Conservation (phyloP, 768 basidiomycete genomes). For the Trametes villosa region DNA sequence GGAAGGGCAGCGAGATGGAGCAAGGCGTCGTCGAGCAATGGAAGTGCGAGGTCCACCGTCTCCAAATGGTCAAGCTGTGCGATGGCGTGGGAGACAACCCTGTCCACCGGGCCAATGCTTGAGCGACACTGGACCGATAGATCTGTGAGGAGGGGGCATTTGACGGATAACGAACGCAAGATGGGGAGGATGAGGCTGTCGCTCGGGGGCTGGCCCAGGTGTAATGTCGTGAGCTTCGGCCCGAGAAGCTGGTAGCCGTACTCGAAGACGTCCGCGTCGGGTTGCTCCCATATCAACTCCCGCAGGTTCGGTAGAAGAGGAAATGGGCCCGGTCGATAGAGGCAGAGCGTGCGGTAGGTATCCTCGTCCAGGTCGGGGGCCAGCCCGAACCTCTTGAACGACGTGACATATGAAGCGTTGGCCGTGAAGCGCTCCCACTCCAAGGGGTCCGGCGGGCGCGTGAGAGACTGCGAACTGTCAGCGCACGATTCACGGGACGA, state of each 20-base stretch:
- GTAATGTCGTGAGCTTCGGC: constrained; percentile 18
- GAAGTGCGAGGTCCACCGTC: constrained; percentile 16
- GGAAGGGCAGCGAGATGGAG: constrained; percentile 11
- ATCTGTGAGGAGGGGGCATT: constrained; percentile 11
- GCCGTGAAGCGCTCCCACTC: constrained; percentile 17
- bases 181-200: constrained; percentile 17
- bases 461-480: constrained; percentile 1
- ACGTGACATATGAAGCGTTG: constrained; percentile 11
- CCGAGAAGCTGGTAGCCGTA: constrained; percentile 19
- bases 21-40: constrained; percentile 15
- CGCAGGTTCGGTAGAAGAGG: constrained; percentile 16
- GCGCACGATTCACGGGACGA: neutral
- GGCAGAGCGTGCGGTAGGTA: constrained; percentile 17
- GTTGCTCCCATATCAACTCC: constrained; percentile 23
- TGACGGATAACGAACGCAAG: constrained; percentile 15
- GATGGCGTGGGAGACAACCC: constrained; percentile 8
- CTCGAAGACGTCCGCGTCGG: constrained; percentile 26
- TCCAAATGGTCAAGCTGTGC: constrained; percentile 13
- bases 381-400: constrained; percentile 21
- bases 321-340: constrained; percentile 11
- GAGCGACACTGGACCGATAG: constrained; percentile 22
- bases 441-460: constrained; percentile 10
- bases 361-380: constrained; percentile 21
- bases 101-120: constrained; percentile 16
- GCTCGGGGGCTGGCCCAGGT: constrained; percentile 22